Evolutionary conservation across 805 yeast genomes (phyloP), one percentile per base, ranked within the genome.

Genomic region (Deakozyma indianensis): DNA sequence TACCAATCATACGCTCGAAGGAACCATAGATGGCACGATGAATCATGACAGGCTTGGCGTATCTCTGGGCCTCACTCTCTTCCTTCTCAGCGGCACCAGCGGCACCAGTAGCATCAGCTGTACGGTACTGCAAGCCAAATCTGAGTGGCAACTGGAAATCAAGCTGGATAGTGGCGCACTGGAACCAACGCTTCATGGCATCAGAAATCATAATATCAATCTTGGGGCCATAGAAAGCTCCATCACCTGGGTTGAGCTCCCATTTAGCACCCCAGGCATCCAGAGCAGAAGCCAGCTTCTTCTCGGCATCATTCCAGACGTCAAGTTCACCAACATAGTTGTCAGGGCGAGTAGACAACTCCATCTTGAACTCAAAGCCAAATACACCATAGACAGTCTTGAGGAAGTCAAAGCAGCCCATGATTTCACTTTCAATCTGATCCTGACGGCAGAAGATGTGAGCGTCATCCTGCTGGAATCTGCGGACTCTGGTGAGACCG

Each of bases 391-490:
- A 90, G 28, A 88, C 75, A 56, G 73, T 77, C 59, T 83, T 70
- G 66, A 90, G 72, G 72, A 90, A 88, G 60, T 86, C 94, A 60
- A 90, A 83, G 47, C 84, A 79, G 49, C 80, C 80, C 44, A 77
- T 75, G 53, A 90, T 86, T 70, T 90, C 97, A 45, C 68, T 64
- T 61, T 79, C 94, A 56, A 90, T 86, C 71, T 90, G 97, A 51
- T 82, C 94, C 55, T 75, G 79, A 46, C 86, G 79, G 73, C 97
- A 92, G 82, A 90, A 90, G 55, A 90, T 90, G 65, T 90, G 98
- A 42, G 96, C 96, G 68, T 90, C 98, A 66, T 90, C 98, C 71
- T 90, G 98, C 68, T 90, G 98, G 83, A 90, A 90, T 68, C 97
- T 80, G 70, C 98, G 83, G 42, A 92, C 97, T 70, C 98, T 83